Conservation (phyloP, 768 basidiomycete species). For the Tephrocybe sp. region DNA sequence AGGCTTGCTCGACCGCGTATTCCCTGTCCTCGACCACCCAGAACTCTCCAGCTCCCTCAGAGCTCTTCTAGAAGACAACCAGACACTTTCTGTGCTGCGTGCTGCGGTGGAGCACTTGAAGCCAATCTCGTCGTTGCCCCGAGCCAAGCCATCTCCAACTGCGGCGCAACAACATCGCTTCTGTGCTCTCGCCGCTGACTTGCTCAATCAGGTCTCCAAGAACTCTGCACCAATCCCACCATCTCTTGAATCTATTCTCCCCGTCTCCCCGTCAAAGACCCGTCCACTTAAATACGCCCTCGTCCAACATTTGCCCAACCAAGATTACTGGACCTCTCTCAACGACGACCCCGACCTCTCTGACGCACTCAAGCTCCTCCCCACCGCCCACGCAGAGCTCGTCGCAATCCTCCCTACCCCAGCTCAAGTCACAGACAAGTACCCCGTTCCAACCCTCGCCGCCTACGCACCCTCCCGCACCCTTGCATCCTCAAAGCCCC, state of each 20-base stretch:
- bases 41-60: conserved; percentile 52
- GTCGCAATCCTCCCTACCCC: conserved; percentile 71
- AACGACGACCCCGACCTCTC: conserved; percentile 41
- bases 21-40: conserved; percentile 49
- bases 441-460: conserved; percentile 50
- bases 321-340: conserved; percentile 79
- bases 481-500: conserved; percentile 37
- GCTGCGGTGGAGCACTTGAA: conserved; percentile 68
- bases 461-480: conserved; percentile 51
- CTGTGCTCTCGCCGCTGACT: conserved; percentile 69
- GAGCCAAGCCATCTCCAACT: conserved; percentile 61
- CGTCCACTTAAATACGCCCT: conserved; percentile 65
- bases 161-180: conserved; percentile 73
- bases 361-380: conserved; percentile 47
- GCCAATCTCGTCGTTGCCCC: conserved; percentile 67
- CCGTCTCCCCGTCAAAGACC: conserved; percentile 27
- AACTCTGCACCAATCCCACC: conserved; percentile 45
- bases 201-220: conserved; percentile 70
- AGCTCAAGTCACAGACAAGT: conserved; percentile 34
- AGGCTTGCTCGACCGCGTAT: conserved; percentile 79
- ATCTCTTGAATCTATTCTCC: conserved; percentile 44
- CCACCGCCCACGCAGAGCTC: conserved; percentile 72
- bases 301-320: conserved; percentile 74
- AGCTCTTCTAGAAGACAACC: conserved; percentile 49
- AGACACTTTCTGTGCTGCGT: conserved; percentile 55